Evolutionary conservation across 257 asterid genomes (phyloP).

Genomic region (Dorcoceras hygrometricum): DNA sequence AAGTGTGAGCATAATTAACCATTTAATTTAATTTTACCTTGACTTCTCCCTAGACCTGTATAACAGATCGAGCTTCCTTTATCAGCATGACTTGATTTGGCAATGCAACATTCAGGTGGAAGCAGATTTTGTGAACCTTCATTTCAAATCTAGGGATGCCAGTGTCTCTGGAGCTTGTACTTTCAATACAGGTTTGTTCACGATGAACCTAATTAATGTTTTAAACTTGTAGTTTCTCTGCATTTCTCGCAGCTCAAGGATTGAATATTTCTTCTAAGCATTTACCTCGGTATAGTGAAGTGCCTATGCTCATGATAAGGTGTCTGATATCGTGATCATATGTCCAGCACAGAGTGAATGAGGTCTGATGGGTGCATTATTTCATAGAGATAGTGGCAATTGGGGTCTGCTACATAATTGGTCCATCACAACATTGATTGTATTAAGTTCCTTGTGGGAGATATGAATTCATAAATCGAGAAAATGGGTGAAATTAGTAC

Average conservation of each 20-base stretch:
- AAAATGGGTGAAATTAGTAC: too few relatives aligned
- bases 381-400: background rate
- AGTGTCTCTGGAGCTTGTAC: constrained; percentile 27
- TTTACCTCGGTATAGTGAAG: too few relatives aligned
- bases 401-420: background rate
- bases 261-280: background rate
- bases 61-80: background rate
- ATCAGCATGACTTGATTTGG: constrained; percentile 9
- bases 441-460: constrained; percentile 11
- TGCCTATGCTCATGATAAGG: too few relatives aligned
- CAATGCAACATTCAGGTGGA: constrained; percentile 40
- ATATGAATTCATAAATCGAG: too few relatives aligned
- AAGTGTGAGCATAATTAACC: constrained; percentile 48
- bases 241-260: background rate
- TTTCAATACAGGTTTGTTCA: constrained; percentile 40
- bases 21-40: constrained; percentile 20
- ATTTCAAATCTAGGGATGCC: constrained; percentile 33
- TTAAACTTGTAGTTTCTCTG: background rate
- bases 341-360: too few relatives aligned
- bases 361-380: too few relatives aligned
- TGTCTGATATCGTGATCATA: too few relatives aligned
- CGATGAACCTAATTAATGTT: constrained; percentile 9
- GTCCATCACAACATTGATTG: background rate
- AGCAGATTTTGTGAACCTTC: constrained; percentile 46
- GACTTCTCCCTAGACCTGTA: constrained; percentile 3